phyloP scores from a whole-genome alignment of 2,329 filamentous ascomycete genomes.

The Trichoderma afroharzianum region DNA sequence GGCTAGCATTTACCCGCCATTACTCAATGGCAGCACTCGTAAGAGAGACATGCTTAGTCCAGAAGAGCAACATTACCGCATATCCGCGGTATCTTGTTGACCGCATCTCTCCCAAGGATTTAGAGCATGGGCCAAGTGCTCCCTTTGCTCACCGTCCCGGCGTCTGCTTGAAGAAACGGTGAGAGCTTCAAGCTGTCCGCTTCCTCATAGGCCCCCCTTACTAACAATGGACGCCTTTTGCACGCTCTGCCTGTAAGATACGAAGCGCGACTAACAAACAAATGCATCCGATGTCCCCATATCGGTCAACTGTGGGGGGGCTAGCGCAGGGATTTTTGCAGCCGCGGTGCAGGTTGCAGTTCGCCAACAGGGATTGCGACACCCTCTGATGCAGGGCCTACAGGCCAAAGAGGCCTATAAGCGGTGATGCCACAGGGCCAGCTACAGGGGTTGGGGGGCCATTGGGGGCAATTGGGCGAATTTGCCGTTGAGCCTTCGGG shows the following conservation, averaged over 20 bases:
- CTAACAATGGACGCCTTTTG: neutral
- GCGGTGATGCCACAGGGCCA: neutral
- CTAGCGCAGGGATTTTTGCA: constrained; percentile 15
- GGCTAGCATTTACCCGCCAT: neutral
- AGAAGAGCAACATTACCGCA: neutral
- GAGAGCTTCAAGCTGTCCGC: neutral
- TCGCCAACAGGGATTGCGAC: constrained; percentile 3
- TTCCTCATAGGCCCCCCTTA: neutral
- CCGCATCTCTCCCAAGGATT: neutral
- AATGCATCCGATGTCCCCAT: neutral
- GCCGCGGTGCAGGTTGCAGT: neutral
- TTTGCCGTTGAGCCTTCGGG: neutral
- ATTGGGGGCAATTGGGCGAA: neutral
- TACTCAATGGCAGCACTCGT: neutral
- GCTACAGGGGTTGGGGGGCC: neutral
- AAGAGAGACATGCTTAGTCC: neutral
- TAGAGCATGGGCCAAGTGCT: neutral
- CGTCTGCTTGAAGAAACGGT: neutral
- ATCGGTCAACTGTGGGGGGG: neutral
- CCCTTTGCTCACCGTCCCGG: neutral
- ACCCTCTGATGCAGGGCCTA: neutral
- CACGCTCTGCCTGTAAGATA: neutral
- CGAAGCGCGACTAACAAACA: neutral
- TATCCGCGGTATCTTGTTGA: neutral
- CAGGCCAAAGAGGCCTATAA: neutral